Conservation (phyloP, 176 grass and related monocot species). For the Oryza glumipatula region DNA sequence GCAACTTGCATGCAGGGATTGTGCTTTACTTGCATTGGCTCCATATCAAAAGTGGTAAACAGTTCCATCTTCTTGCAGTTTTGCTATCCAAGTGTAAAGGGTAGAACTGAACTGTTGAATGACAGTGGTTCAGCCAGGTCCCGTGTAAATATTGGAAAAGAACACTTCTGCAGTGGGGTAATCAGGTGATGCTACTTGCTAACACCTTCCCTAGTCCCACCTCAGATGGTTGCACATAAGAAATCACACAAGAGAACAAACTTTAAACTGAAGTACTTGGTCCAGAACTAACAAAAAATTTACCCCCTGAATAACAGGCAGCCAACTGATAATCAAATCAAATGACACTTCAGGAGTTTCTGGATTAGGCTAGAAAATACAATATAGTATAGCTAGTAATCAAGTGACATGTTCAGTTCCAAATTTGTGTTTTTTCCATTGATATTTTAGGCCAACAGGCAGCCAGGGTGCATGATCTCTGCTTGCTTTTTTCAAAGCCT, state of each 20-base stretch:
- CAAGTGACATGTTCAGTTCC: neutral
- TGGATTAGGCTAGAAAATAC: neutral
- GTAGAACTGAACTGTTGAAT: conserved; percentile 1
- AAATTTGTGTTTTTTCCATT: neutral
- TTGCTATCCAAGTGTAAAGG: conserved; percentile 15
- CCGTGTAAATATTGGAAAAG: neutral
- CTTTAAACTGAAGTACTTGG: conserved; percentile 26
- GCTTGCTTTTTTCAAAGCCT: neutral
- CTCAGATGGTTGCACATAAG: neutral
- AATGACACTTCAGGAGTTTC: neutral
- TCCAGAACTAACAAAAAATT: conserved; percentile 13
- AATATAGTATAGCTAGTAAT: neutral
- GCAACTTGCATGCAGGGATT: conserved; percentile 15
- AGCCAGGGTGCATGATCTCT: neutral
- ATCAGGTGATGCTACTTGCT: neutral
- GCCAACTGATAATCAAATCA: neutral
- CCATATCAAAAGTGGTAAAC: conserved; percentile 31
- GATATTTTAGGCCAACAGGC: neutral
- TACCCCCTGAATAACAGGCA: neutral
- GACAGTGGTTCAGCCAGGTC: conserved; percentile 23
- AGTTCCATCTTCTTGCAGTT: conserved; percentile 27
- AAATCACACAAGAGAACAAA: conserved; percentile 30
- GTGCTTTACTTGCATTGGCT: conserved; percentile 7
- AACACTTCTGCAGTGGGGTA: conserved; percentile 11
- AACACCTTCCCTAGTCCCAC: conserved; percentile 29